phyloP scores from a whole-genome alignment of 192 early-diverging fungal genomes.

The Dispira simplex region DNA sequence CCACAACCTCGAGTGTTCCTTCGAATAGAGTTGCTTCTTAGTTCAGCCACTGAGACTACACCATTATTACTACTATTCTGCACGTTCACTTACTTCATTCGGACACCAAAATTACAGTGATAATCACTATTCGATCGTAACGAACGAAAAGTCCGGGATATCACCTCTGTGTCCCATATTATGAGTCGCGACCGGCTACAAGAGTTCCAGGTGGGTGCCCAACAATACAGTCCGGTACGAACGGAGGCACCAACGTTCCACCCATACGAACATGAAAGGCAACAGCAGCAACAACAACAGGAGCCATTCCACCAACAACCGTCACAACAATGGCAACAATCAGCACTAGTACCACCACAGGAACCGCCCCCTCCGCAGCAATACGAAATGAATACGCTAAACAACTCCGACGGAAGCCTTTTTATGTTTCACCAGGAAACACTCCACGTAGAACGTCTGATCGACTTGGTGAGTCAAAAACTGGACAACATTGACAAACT shows the following conservation, averaged over 20 bases:
- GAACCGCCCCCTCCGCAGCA: background rate
- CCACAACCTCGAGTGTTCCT: no score
- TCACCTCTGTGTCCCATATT: background rate
- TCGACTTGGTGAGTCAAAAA: conserved; percentile 21
- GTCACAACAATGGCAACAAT: background rate
- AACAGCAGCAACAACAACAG: background rate
- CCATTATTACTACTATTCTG: no score
- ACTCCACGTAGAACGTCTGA: conserved; percentile 18
- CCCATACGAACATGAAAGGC: no score
- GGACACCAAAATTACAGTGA: no score
- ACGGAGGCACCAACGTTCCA: background rate
- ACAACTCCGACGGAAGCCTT: background rate
- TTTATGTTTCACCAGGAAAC: conserved; percentile 18
- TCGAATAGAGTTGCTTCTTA: no score
- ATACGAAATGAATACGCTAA: background rate
- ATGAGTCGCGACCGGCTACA: conserved; percentile 31
- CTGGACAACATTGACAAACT: conserved; percentile 21
- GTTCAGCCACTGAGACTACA: no score
- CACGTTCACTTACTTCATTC: no score
- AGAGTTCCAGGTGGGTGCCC: conserved; percentile 25
- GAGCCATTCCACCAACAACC: background rate
- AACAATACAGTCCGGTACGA: background rate
- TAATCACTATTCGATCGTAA: no score
- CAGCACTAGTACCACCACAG: background rate
- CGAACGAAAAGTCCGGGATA: no score